These are phyloP conservation scores for Dioscorea zingiberensis DNA, from an alignment of 106 monocot genomes.

Conservation along the genomic window DNA sequence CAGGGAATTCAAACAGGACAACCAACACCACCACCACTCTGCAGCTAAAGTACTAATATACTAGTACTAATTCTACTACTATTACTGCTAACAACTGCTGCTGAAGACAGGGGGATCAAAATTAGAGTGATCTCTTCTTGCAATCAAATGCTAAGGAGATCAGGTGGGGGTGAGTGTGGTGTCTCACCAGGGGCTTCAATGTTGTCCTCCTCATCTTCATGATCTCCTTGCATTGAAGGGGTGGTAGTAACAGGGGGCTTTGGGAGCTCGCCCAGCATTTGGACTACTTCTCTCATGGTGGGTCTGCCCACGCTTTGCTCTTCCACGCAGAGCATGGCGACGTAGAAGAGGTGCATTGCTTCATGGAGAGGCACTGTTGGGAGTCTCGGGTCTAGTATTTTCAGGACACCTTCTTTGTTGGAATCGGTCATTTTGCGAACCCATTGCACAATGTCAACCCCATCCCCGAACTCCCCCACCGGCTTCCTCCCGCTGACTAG, in stretches of 20 bases:
- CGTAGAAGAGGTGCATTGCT: constrained; percentile 62
- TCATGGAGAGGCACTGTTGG: constrained; percentile 48
- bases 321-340: constrained; percentile 84
- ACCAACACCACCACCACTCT: too few species aligned
- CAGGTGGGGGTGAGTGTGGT: constrained; percentile 14
- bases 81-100: too few species aligned
- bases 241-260: constrained; percentile 3
- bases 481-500: constrained; percentile 67
- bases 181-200: background rate
- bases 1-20: too few species aligned
- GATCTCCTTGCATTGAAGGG: too few species aligned
- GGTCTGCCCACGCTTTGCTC: constrained; percentile 81
- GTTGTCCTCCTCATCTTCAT: background rate
- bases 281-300: constrained; percentile 93
- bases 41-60: too few species aligned
- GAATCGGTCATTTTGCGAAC: constrained; percentile 56
- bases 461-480: constrained; percentile 88
- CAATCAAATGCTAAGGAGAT: constrained; percentile 33
- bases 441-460: constrained; percentile 93
- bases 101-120: background rate
- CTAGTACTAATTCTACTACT: too few species aligned
- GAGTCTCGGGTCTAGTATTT: constrained; percentile 59
- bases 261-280: constrained; percentile 70
- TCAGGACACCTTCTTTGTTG: constrained; percentile 45
- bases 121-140: background rate